phyloP scores from a whole-genome alignment of 2,329 filamentous ascomycete genomes.

The Alternaria viburni region DNA sequence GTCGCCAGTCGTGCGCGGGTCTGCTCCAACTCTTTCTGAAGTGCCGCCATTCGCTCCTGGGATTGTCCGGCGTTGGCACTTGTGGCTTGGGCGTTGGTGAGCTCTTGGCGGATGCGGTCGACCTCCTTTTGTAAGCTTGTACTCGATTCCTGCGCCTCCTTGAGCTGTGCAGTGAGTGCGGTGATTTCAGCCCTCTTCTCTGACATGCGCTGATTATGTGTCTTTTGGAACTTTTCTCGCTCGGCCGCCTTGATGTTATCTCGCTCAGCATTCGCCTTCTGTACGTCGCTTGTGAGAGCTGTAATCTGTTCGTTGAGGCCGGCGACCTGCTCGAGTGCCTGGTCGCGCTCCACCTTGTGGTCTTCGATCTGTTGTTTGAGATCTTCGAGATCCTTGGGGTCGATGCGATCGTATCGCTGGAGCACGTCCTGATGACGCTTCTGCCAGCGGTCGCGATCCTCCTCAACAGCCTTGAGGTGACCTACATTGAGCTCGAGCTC shows the following conservation, averaged over 20 bases:
- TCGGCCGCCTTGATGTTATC: constrained; percentile 46
- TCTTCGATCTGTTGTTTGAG: constrained; percentile 77
- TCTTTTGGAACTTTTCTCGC: constrained; percentile 59
- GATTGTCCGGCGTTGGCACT: constrained; percentile 24
- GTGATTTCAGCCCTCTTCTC: constrained; percentile 58
- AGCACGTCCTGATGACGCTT: constrained; percentile 95
- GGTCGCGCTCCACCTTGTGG: constrained; percentile 59
- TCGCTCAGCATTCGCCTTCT: constrained; percentile 23
- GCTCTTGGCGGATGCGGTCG: constrained; percentile 57
- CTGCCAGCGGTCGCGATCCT: constrained; percentile 93
- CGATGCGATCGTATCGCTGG: constrained; percentile 92
- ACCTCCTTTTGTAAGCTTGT: constrained; percentile 60
- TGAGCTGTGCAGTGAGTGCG: constrained; percentile 65
- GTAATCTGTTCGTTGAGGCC: constrained; percentile 57
- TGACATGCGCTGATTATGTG: constrained; percentile 28
- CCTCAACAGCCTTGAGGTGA: constrained; percentile 85
- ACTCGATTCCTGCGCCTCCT: constrained; percentile 54
- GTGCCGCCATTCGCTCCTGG: constrained; percentile 66
- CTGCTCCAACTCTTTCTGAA: constrained; percentile 47
- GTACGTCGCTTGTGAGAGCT: constrained; percentile 26
- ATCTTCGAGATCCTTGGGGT: constrained; percentile 89
- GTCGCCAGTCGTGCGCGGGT: constrained; percentile 25
- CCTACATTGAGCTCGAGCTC: constrained; percentile 81
- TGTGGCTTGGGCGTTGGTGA: constrained; percentile 14
- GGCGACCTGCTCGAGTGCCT: constrained; percentile 59